Base-by-base conservation (phyloP, 352 stramenopile genomes). In the Globisporangium nunn region DNA sequence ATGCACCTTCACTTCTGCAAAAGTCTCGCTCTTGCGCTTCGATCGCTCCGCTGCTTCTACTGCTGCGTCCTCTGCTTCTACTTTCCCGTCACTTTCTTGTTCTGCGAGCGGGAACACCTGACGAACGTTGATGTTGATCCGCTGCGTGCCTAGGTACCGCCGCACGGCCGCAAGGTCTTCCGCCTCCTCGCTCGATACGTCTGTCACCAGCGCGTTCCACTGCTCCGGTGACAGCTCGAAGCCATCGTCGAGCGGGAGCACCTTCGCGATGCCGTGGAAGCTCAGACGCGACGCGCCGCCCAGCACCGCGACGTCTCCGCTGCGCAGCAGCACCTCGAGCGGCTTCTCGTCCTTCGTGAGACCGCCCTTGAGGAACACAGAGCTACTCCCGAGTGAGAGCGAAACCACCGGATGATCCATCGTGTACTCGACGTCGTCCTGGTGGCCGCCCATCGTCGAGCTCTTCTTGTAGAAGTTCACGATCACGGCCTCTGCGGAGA, bases 381-480 rank as follows among this genome's bases (percentile, higher is more conserved):
- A 85, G 31, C 54, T 58, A 63, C 76, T 85, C 23, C 83, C 83
- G 6, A 93, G 69, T 50, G 79, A 89, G 10, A 93, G 61, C 29
- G 83, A 93, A 23, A 93, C 74, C 15, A 93, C 83, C 4, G 83
- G 83, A 56, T 90, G 74, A 52, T 82, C 79, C 75, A 91, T 89
- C 37, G 81, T 93, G 64, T 81, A 73, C 63, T 93, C 83, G 52
- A 91, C 81, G 67, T 93, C 78, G 62, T 93, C 83, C 59, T 89
- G 75, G 60, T 93, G 83, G 41, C 83, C 83, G 41, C 83, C 83
- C 83, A 93, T 93, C 4, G 70, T 74, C 50, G 83, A 91, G 54
- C 58, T 83, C 31, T 66, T 74, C 62, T 87, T 88, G 67, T 93
- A 93, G 62, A 85, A 93, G 57, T 93, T 93, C 17, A 93, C 78